These are phyloP conservation scores for Salix exigua DNA, from an alignment of 345 rosid genomes.

Conservation along the genomic window DNA sequence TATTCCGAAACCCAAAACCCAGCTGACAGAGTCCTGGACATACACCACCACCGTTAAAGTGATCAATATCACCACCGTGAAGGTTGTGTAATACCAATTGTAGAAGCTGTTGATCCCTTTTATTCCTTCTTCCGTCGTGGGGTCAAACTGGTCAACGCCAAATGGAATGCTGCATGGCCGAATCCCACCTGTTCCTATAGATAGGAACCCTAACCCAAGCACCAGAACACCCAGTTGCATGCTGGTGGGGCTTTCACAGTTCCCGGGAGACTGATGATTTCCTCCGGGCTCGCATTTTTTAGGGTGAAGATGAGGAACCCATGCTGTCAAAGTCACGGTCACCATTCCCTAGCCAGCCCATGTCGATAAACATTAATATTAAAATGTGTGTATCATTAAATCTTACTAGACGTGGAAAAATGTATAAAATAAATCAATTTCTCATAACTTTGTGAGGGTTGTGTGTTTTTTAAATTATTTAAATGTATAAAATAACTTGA, in stretches of 20 bases:
- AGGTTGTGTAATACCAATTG: constrained; percentile 69
- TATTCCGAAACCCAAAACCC: constrained; percentile 71
- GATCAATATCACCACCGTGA: constrained; percentile 51
- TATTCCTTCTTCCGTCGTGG: constrained; percentile 56
- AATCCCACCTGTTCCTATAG: constrained; percentile 70
- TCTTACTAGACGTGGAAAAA: no score
- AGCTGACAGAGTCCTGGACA: constrained; percentile 68
- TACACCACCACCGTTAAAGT: constrained; percentile 58
- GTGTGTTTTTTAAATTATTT: no score
- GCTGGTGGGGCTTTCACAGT: constrained; percentile 33
- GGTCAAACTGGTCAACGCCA: constrained; percentile 77
- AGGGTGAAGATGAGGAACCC: constrained; percentile 70
- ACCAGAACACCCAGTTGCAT: constrained; percentile 45
- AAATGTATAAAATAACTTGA: no score
- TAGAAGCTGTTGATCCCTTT: constrained; percentile 64
- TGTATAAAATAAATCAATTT: no score
- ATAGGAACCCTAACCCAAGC: constrained; percentile 42
- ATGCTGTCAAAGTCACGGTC: constrained; percentile 57
- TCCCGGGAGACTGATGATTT: constrained; percentile 1
- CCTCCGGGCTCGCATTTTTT: constrained; percentile 33
- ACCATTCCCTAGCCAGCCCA: constrained; percentile 59
- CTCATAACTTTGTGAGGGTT: no score
- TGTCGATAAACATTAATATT: no score
- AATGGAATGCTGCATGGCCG: constrained; percentile 79
- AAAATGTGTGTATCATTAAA: no score